Evolutionary conservation across 1,139 yeast species (phyloP), one percentile per base, ranked within the genome.

Genomic region (Magnusiomyces magnusii): DNA sequence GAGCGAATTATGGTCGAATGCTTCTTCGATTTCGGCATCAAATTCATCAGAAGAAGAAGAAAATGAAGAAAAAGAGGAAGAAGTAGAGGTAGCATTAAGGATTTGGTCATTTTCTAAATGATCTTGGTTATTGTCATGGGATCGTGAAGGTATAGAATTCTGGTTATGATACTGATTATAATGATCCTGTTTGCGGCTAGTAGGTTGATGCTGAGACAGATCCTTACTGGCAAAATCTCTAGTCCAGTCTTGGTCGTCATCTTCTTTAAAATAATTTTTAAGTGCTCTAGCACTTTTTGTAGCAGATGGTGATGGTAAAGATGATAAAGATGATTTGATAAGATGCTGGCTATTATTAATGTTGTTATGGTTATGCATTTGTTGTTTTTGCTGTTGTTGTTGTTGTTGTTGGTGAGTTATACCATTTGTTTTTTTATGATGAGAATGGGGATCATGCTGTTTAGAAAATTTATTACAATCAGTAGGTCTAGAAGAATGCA

Each of bases 21-120:
- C 68, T 1, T 61, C 60, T 19, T 67, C 69, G 15, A 68, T 57
- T 2, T 58, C 65, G 1, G 66, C 63, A 62, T 70, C 71, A 2
- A 72, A 70, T 47, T 69, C 73, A 23, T 64, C 67, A 3, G 67
- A 69, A 23, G 44, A 61, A 59, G 36, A 34, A 19, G 44, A 17
- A 39, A 39, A 15, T n/a, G 44, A 19, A 10, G 44, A 39, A 3
- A 19, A 39, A 3, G 44, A 17, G 3, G 44, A 7, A 31, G 36
- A 7, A 7, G 36, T 31, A 31, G 10, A 31, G 13, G 44, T 31
- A 31, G 36, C 13, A 7, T 7, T 31, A 31, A 7, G 13, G 13
- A 7, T 7, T 13, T 31, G 36, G 13, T 31, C 36, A 31, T 31
- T 13, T 17, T 39, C 44, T 15, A 9, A 19, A n/a, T 10, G 44